Evolutionary conservation across 176 grass and related monocot genomes (phyloP).

Genomic region (Musa schizocarpa): DNA sequence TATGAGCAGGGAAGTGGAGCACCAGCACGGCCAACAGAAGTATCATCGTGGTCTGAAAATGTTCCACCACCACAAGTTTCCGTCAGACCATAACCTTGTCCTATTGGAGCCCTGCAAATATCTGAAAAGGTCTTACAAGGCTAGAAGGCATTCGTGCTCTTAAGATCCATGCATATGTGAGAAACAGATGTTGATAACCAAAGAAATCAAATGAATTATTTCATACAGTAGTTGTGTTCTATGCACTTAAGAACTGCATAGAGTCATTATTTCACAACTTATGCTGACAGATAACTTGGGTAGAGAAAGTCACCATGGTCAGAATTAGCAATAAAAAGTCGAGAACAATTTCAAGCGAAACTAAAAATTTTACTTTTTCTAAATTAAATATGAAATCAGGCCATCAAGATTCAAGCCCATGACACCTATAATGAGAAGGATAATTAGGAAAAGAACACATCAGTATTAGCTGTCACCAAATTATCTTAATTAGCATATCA

Average conservation of each 20-base stretch:
- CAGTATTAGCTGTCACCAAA: not conserved
- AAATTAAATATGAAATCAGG: too few relatives aligned
- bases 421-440: too few relatives aligned
- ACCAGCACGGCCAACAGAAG: constrained; percentile 60
- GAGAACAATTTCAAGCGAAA: too few relatives aligned
- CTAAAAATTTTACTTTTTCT: too few relatives aligned
- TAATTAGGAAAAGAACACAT: too few relatives aligned
- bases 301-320: too few relatives aligned
- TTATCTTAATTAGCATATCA: not conserved
- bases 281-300: not conserved
- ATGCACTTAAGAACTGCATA: not conserved
- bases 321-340: too few relatives aligned
- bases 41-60: constrained; percentile 66
- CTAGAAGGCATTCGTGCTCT: not conserved
- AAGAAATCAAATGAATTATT: not conserved
- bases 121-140: not conserved
- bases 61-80: constrained; percentile 83
- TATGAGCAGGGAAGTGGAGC: constrained; percentile 80
- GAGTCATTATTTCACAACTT: not conserved
- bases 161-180: not conserved
- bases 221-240: not conserved
- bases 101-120: constrained; percentile 54
- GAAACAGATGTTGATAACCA: not conserved
- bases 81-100: constrained; percentile 90
- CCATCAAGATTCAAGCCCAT: too few relatives aligned